These are phyloP conservation scores for Hypomontagnella monticulosa DNA, from an alignment of 495 filamentous ascomycete species.

Conservation along the genomic window DNA sequence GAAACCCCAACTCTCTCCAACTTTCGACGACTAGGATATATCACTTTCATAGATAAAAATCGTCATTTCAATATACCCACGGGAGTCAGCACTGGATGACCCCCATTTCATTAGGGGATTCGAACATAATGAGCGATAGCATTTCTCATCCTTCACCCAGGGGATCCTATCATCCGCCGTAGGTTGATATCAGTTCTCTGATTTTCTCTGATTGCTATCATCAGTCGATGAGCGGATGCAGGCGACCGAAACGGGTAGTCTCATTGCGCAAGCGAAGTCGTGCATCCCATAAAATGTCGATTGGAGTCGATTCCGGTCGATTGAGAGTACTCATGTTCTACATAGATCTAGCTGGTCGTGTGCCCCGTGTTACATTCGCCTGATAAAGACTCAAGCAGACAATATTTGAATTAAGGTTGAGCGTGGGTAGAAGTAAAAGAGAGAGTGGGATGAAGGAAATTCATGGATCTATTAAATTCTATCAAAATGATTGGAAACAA, in stretches of 20 bases:
- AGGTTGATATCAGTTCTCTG: slow-evolving; percentile 23
- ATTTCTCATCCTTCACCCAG: slow-evolving; percentile 20
- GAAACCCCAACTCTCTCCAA: slow-evolving; percentile 7
- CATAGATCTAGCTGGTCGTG: slow-evolving; percentile 36
- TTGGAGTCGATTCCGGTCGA: slow-evolving; percentile 18
- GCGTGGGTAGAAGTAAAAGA: not conserved
- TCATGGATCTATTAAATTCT: too few relatives aligned
- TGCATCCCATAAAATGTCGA: slow-evolving; percentile 11
- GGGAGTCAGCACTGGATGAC: slow-evolving; percentile 15
- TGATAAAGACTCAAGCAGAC: slow-evolving; percentile 11
- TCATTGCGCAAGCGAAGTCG: slow-evolving; percentile 13
- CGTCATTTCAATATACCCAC: slow-evolving; percentile 34
- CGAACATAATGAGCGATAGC: not conserved
- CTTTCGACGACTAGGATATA: slow-evolving; percentile 18
- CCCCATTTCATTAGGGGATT: not conserved
- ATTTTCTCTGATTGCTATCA: slow-evolving; percentile 33
- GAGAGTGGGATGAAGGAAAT: not conserved
- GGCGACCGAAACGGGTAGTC: slow-evolving; percentile 24
- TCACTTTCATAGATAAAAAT: slow-evolving; percentile 12
- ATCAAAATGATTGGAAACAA: slow-evolving; percentile 1
- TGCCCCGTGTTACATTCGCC: slow-evolving; percentile 24
- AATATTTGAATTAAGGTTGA: not conserved
- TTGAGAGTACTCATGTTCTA: slow-evolving; percentile 22
- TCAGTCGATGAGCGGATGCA: slow-evolving; percentile 21
- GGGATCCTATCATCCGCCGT: slow-evolving; percentile 15